phyloP scores from a whole-genome alignment of 2,329 filamentous ascomycete species.

The Penicillium sp. region DNA sequence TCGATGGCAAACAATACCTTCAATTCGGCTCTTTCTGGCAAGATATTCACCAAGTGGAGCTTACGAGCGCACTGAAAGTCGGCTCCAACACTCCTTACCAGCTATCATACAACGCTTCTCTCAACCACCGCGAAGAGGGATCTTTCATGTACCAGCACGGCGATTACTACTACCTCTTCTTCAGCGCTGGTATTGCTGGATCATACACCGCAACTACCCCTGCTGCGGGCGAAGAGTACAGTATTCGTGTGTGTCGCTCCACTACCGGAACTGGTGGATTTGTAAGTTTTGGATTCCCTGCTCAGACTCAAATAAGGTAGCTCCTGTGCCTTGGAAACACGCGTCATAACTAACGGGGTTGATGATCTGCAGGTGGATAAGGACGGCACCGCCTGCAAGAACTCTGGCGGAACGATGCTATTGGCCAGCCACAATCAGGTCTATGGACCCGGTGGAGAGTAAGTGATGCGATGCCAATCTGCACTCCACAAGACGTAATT shows the following conservation, averaged over 20 bases:
- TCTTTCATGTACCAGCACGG: slow-evolving; percentile 57
- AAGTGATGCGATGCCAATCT: slow-evolving; percentile 37
- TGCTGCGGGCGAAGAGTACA: slow-evolving; percentile 61
- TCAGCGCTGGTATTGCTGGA: slow-evolving; percentile 61
- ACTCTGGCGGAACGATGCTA: slow-evolving; percentile 62
- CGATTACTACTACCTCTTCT: slow-evolving; percentile 65
- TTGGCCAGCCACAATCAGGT: slow-evolving; percentile 61
- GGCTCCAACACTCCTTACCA: slow-evolving; percentile 42
- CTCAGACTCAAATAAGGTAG: background rate
- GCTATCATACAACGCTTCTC: slow-evolving; percentile 56
- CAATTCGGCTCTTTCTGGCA: slow-evolving; percentile 72
- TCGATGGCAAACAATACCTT: slow-evolving; percentile 47
- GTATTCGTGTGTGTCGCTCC: slow-evolving; percentile 64
- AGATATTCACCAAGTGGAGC: slow-evolving; percentile 61
- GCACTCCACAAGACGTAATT: background rate
- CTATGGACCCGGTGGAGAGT: slow-evolving; percentile 68
- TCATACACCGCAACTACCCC: slow-evolving; percentile 54
- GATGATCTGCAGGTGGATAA: slow-evolving; percentile 48
- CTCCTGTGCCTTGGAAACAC: slow-evolving; percentile 3
- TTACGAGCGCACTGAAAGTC: slow-evolving; percentile 38
- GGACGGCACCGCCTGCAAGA: slow-evolving; percentile 53
- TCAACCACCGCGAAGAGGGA: slow-evolving; percentile 59
- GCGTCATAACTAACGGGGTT: background rate
- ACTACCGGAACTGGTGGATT: slow-evolving; percentile 55
- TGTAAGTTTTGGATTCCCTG: slow-evolving; percentile 33